Evolutionary conservation across 768 basidiomycete genomes (phyloP).

Genomic region (Suillus placidus): DNA sequence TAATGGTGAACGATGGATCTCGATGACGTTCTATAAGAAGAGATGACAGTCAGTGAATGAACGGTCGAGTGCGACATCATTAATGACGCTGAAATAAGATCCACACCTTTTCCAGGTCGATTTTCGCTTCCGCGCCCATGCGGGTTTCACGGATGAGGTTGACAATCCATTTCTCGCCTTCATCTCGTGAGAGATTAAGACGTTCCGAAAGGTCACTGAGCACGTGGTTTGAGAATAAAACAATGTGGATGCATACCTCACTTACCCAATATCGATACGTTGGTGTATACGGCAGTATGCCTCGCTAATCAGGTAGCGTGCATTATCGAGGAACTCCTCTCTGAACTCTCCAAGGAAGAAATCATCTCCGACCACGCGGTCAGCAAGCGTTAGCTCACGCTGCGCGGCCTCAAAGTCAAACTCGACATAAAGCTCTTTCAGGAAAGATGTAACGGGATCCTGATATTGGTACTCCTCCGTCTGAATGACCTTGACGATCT

Average conservation of each 20-base stretch:
- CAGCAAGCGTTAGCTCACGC: slow-evolving; percentile 73
- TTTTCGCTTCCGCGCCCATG: slow-evolving; percentile 96
- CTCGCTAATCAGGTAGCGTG: slow-evolving; percentile 93
- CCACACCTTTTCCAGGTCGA: slow-evolving; percentile 90
- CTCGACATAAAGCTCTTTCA: slow-evolving; percentile 91
- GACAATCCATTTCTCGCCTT: slow-evolving; percentile 99
- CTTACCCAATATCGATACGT: slow-evolving; percentile 83
- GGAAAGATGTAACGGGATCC: slow-evolving; percentile 91
- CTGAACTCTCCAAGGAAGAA: slow-evolving; percentile 92
- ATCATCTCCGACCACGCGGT: slow-evolving; percentile 84
- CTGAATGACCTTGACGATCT: slow-evolving; percentile 92
- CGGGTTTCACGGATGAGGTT: slow-evolving; percentile 97
- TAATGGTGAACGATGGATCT: slow-evolving; percentile 87
- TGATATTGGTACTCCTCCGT: slow-evolving; percentile 96
- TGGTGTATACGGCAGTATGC: slow-evolving; percentile 98
- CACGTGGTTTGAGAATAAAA: slow-evolving; percentile 4
- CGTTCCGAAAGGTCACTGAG: slow-evolving; percentile 88
- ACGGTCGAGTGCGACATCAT: background rate
- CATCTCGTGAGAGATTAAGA: slow-evolving; percentile 89
- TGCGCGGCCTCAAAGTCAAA: slow-evolving; percentile 98
- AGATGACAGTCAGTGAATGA: slow-evolving; percentile 12
- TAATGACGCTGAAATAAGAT: slow-evolving; percentile 7
- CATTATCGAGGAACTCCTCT: slow-evolving; percentile 96
- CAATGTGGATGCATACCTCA: slow-evolving; percentile 4
- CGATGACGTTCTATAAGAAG: slow-evolving; percentile 83